phyloP scores from a whole-genome alignment of 2,329 filamentous ascomycete species.

The Neodidymelliopsis sp. region DNA sequence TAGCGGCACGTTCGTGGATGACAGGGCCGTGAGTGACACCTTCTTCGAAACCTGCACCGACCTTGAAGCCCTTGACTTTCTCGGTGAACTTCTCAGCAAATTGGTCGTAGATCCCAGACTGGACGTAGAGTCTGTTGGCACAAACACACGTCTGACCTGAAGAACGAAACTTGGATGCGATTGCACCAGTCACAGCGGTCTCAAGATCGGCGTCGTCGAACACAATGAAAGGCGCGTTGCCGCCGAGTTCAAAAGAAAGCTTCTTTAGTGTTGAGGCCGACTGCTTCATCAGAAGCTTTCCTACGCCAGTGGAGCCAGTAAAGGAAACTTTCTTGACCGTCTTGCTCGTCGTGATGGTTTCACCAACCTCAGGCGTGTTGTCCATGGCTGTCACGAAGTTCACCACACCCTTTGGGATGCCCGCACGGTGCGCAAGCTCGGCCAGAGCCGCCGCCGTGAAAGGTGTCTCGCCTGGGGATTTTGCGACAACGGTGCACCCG shows the following conservation, averaged over 20 bases:
- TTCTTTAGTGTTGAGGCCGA: conserved; percentile 84
- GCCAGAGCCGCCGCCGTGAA: conserved; percentile 88
- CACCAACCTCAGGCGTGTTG: conserved; percentile 82
- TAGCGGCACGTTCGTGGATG: conserved; percentile 78
- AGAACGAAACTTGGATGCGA: conserved; percentile 89
- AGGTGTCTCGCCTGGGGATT: conserved; percentile 90
- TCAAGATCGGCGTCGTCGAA: conserved; percentile 96
- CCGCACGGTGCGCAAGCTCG: conserved; percentile 84
- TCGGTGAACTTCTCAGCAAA: conserved; percentile 74
- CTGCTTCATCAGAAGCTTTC: conserved; percentile 87
- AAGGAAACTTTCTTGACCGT: conserved; percentile 91
- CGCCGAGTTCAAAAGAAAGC: conserved; percentile 88
- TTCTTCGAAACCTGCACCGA: conserved; percentile 76
- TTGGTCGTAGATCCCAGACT: conserved; percentile 77
- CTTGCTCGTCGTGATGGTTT: conserved; percentile 76
- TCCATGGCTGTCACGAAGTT: conserved; percentile 83
- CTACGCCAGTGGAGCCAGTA: conserved; percentile 76
- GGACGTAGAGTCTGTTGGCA: conserved; percentile 80
- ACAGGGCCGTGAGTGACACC: conserved; percentile 80
- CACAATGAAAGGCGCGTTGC: conserved; percentile 95
- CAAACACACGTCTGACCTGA: conserved; percentile 94
- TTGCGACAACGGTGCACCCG: conserved; percentile 94
- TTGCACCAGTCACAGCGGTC: conserved; percentile 79
- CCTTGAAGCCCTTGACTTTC: conserved; percentile 76
- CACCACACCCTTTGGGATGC: conserved; percentile 87